Conservation (phyloP, 2,329 filamentous ascomycete species). For the Thelonectria discophora region DNA sequence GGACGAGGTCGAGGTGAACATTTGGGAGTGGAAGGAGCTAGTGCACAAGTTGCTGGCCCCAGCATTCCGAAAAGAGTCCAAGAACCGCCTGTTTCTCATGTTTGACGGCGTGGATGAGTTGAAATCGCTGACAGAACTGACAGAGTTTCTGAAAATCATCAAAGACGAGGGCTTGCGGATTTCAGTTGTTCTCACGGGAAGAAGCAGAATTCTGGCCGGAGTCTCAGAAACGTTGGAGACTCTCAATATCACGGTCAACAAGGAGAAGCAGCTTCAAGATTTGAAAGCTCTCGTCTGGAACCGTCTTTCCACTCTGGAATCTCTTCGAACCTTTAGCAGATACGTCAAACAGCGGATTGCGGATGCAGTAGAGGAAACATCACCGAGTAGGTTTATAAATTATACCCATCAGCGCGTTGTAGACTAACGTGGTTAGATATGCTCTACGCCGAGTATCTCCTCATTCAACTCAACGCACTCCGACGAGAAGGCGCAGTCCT, state of each 20-base stretch:
- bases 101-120: constrained; percentile 48
- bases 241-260: constrained; percentile 33
- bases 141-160: constrained; percentile 38
- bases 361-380: constrained; percentile 41
- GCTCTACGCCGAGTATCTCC: constrained; percentile 49
- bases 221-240: constrained; percentile 23
- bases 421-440: constrained; percentile 37
- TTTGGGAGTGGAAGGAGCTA: constrained; percentile 30
- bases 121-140: constrained; percentile 21
- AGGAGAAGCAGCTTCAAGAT: constrained; percentile 43
- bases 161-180: constrained; percentile 40
- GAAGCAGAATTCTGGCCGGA: constrained; percentile 23
- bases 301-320: constrained; percentile 38
- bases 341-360: constrained; percentile 44
- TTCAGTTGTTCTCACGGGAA: constrained; percentile 39
- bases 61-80: constrained; percentile 34
- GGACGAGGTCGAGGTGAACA: constrained; percentile 32
- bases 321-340: constrained; percentile 40
- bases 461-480: constrained; percentile 43
- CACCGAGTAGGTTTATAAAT: constrained; percentile 44
- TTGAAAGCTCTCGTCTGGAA: constrained; percentile 41
- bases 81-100: constrained; percentile 40
- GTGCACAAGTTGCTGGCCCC: constrained; percentile 37
- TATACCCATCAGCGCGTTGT: too few species aligned
- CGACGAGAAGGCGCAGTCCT: constrained; percentile 47